These are phyloP conservation scores for Ganoderma meredithae DNA, from an alignment of 1,284 basidiomycete species.

Conservation along the genomic window DNA sequence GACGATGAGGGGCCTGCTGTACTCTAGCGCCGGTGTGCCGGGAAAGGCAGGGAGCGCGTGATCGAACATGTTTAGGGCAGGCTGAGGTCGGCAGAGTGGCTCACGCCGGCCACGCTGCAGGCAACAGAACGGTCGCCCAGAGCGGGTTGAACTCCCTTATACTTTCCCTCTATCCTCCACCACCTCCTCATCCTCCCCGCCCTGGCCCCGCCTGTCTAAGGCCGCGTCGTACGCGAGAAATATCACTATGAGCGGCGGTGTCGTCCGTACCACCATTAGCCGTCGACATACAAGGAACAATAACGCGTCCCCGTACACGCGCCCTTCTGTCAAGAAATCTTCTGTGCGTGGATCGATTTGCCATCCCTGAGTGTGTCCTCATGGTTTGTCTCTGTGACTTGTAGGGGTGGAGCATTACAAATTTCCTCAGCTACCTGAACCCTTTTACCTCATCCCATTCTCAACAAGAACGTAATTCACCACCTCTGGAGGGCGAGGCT, in stretches of 20 bases:
- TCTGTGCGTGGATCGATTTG: conserved; percentile 20
- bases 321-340: conserved; percentile 34
- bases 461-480: conserved; percentile 10
- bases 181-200: conserved; percentile 5
- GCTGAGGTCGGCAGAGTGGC: conserved; percentile 17
- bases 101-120: conserved; percentile 26
- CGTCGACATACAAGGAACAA: conserved; percentile 34
- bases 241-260: conserved; percentile 33
- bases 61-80: conserved; percentile 36
- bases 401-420: conserved; percentile 35
- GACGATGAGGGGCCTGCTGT: conserved; percentile 24
- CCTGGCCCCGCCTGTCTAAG: conserved; percentile 1
- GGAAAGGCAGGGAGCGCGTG: conserved; percentile 30
- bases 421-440: conserved; percentile 34
- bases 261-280: conserved; percentile 22
- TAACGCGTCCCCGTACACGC: conserved; percentile 37
- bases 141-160: conserved; percentile 8
- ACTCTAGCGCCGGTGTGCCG: conserved; percentile 19
- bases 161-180: conserved; percentile 16
- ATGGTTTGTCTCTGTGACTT: neutral
- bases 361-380: conserved; percentile 8
- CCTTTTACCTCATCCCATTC: conserved; percentile 29
- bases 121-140: conserved; percentile 23
- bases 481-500: conserved; percentile 20
- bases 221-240: conserved; percentile 8